Evolutionary conservation across 1,139 yeast species (phyloP), one percentile per base, ranked within the genome.

Genomic region (Kodamaea suecica): DNA sequence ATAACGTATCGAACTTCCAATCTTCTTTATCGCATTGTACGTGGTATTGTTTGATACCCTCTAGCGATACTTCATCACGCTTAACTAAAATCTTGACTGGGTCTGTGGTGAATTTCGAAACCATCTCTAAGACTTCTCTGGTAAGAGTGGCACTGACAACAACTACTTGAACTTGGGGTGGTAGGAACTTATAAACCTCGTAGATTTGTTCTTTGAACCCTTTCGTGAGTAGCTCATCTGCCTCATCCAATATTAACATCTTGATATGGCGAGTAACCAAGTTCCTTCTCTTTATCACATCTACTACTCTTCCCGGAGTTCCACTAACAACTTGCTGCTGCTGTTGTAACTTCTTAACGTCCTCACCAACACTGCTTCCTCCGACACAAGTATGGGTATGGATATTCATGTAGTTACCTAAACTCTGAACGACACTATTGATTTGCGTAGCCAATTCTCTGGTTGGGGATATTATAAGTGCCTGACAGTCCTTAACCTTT

Each of bases 271-370:
- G 74, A 3, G 88, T 75, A 31, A 68, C 66, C 39, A 90, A 65
- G 41, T 70, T 72, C 41, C 90, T 73, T 53, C 97, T 73, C 51
- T 84, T 85, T 40, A 90, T 77, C 78, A 90, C 78, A 61, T 92
- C 98, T 26, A 82, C 62, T 4, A 88, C 95, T 50, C 97, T 73
- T 12, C 98, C 98, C 0, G 98, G 98, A 1, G 98, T 92, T 6
- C 97, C 98, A 62, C 95, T 87, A 5, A 92, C 84, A n/a, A 90
- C 79, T 52, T 90, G 96, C 50, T 84, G 92, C 12, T 95, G 95
- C 48, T 75, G 79, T 33, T 74, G 72, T 33, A 90, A 65, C 44
- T 76, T 77, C 53, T 82, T 82, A 32, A 82, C 63, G 55, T 90
- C 97, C 23, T 82, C 86, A 12, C 88, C 87, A 27, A 86, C 83